Evolutionary conservation across 768 basidiomycete genomes (phyloP).

Genomic region (Crassisporium funariophilum): DNA sequence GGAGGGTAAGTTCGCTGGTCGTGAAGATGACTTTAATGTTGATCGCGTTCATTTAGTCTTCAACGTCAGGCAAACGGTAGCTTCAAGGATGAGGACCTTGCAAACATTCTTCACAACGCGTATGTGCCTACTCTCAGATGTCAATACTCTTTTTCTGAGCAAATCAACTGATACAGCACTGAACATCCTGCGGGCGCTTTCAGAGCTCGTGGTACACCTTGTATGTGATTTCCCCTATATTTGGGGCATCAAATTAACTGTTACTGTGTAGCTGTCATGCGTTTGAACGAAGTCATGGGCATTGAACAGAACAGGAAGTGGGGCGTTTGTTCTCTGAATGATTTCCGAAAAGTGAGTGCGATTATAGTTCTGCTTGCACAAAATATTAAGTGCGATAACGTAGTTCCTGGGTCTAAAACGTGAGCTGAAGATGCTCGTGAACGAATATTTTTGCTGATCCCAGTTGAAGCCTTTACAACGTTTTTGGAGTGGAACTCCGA

Average conservation of each 20-base stretch:
- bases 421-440: conserved; percentile 31
- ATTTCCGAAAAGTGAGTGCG: conserved; percentile 64
- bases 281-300: conserved; percentile 81
- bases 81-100: conserved; percentile 75
- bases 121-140: conserved; percentile 34
- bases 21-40: not conserved
- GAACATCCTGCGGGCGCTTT: conserved; percentile 74
- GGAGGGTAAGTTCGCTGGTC: conserved; percentile 44
- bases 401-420: conserved; percentile 79
- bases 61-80: conserved; percentile 57
- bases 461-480: conserved; percentile 54
- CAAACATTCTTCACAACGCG: conserved; percentile 67
- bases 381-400: not conserved
- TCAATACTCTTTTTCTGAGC: not conserved
- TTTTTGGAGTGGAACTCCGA: conserved; percentile 86
- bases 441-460: not conserved
- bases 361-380: not conserved
- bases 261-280: conserved; percentile 55
- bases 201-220: conserved; percentile 75
- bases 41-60: conserved; percentile 41
- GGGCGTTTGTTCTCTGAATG: conserved; percentile 85
- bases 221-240: conserved; percentile 21
- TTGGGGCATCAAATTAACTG: too few relatives aligned
- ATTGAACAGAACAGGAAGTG: conserved; percentile 75
- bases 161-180: conserved; percentile 44